phyloP scores from a whole-genome alignment of 371 early-diverging fungal species.

The Rhizopus microsporus region DNA sequence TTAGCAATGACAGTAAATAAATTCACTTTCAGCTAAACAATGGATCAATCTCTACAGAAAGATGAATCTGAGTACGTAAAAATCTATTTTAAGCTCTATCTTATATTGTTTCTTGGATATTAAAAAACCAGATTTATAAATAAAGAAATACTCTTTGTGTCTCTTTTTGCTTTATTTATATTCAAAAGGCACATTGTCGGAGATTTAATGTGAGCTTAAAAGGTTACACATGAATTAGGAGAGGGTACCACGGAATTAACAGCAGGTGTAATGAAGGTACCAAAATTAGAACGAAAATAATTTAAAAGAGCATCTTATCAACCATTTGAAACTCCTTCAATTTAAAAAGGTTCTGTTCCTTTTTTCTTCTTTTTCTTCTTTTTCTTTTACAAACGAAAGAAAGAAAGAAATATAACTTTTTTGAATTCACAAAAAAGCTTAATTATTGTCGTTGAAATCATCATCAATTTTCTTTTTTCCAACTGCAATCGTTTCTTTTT shows the following conservation, averaged over 20 bases:
- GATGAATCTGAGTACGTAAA: too few relatives aligned
- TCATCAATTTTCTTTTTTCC: background rate
- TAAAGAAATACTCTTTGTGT: too few relatives aligned
- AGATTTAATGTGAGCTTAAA: conserved; percentile 5
- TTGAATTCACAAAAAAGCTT: too few relatives aligned
- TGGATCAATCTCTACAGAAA: background rate
- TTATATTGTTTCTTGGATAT: too few relatives aligned
- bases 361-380: conserved; percentile 17
- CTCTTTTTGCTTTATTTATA: too few relatives aligned
- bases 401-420: background rate
- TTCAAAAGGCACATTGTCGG: background rate
- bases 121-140: too few relatives aligned
- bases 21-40: conserved; percentile 5
- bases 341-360: conserved; percentile 12
- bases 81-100: too few relatives aligned
- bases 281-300: conserved; percentile 18
- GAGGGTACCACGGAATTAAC: conserved; percentile 14
- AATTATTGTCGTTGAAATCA: too few relatives aligned
- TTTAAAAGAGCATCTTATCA: conserved; percentile 10
- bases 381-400: conserved; percentile 7
- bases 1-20: background rate
- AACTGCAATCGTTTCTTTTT: background rate
- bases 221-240: conserved; percentile 24
- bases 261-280: conserved; percentile 17
- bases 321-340: conserved; percentile 24